Evolutionary conservation across 768 basidiomycete species (phyloP).

Genomic region (Phaffia tasmanica): DNA sequence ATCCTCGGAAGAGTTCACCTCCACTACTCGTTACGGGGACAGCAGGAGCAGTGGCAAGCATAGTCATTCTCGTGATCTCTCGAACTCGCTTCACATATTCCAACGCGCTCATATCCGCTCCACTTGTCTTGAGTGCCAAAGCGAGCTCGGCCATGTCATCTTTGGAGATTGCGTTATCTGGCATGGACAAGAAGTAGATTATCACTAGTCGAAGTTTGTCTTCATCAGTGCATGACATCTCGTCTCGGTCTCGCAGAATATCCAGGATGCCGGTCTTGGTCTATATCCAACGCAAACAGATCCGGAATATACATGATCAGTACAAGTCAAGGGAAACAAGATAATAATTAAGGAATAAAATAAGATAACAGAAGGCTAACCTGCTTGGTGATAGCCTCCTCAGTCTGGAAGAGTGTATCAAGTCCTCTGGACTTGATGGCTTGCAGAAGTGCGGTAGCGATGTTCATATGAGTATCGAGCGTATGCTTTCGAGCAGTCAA

Average conservation of each 20-base stretch:
- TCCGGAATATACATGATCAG: slow-evolving; percentile 6
- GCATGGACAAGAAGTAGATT: slow-evolving; percentile 84
- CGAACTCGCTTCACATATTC: slow-evolving; percentile 83
- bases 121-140: slow-evolving; percentile 68
- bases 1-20: slow-evolving; percentile 83
- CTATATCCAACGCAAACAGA: slow-evolving; percentile 38
- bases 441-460: slow-evolving; percentile 85
- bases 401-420: slow-evolving; percentile 93
- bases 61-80: slow-evolving; percentile 86
- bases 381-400: slow-evolving; percentile 81
- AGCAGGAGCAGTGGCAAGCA: slow-evolving; percentile 50
- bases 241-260: slow-evolving; percentile 54
- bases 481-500: slow-evolving; percentile 92
- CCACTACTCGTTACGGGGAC: slow-evolving; percentile 54
- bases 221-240: slow-evolving; percentile 49
- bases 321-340: not conserved
- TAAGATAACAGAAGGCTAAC: slow-evolving; percentile 38
- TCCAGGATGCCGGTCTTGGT: slow-evolving; percentile 71
- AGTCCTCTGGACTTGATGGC: slow-evolving; percentile 89
- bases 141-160: slow-evolving; percentile 83
- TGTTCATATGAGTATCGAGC: slow-evolving; percentile 98
- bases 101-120: slow-evolving; percentile 62
- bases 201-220: slow-evolving; percentile 91
- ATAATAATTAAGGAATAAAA: not conserved
- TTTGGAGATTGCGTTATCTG: slow-evolving; percentile 67